Conservation (phyloP, 371 early-diverging fungal genomes). For the Nematocida minor region DNA sequence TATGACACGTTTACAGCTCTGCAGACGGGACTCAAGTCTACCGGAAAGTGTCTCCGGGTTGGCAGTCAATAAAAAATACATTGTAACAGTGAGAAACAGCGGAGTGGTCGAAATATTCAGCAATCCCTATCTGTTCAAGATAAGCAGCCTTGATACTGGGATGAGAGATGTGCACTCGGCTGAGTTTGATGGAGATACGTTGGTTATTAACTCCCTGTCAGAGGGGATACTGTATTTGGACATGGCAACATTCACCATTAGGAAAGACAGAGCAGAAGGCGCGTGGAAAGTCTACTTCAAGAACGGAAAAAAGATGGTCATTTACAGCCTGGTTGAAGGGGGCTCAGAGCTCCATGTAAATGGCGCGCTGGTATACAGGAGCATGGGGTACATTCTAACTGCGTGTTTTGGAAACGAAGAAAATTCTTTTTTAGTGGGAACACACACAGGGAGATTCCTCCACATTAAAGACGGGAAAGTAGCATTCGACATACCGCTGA, state of each 20-base stretch:
- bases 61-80: conserved; percentile 20
- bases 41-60: conserved; percentile 13
- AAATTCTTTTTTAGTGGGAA: not conserved
- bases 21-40: not conserved
- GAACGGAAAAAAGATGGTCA: not conserved
- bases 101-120: conserved; percentile 33
- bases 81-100: not conserved
- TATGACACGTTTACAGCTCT: conserved; percentile 9
- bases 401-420: conserved; percentile 12
- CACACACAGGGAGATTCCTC: not conserved
- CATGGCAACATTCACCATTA: not conserved
- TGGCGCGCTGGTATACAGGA: not conserved
- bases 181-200: not conserved
- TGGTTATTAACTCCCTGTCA: conserved; percentile 21
- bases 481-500: not conserved
- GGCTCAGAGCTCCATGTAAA: conserved; percentile 27
- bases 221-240: conserved; percentile 3
- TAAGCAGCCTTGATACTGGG: not conserved
- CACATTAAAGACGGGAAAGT: not conserved
- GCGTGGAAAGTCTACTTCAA: conserved; percentile 11
- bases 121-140: not conserved
- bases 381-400: not conserved
- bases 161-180: not conserved
- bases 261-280: not conserved
- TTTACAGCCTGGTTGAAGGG: conserved; percentile 27